These are phyloP conservation scores for Chlorella sp. DNA, from an alignment of 139 green algal species.

Conservation along the genomic window DNA sequence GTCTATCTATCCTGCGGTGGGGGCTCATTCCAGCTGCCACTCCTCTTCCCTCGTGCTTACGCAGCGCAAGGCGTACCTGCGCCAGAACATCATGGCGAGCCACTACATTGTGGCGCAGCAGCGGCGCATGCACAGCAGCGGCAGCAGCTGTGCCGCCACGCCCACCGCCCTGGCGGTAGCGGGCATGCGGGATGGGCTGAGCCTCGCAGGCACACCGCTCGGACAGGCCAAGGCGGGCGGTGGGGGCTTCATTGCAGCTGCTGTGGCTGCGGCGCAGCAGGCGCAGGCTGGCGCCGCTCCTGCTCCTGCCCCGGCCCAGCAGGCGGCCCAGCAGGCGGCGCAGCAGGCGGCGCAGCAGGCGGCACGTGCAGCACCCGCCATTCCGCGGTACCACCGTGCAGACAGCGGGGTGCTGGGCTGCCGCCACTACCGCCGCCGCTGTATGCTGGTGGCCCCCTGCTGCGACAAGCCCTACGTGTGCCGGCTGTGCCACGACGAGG, in stretches of 20 bases:
- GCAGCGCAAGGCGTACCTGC: conserved; percentile 95
- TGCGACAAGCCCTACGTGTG: conserved; percentile 85
- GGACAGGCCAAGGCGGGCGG: not conserved
- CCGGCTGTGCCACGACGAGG: conserved; percentile 95
- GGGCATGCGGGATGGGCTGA: not conserved
- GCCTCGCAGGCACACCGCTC: not conserved
- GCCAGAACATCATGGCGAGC: conserved; percentile 96
- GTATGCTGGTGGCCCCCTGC: conserved; percentile 89
- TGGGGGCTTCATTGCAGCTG: not conserved
- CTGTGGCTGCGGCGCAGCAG: conserved; percentile 12
- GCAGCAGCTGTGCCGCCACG: conserved; percentile 36
- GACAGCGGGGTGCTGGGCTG: conserved; percentile 61
- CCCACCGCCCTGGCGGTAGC: conserved; percentile 5
- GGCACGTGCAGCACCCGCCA: not conserved
- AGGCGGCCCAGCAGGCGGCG: conserved; percentile 1
- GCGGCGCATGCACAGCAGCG: conserved; percentile 62
- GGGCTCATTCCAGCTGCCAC: not conserved
- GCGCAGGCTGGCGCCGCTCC: no score
- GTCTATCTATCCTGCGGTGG: no score
- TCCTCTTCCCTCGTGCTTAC: not conserved
- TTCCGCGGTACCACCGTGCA: conserved; percentile 54
- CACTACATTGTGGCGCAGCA: conserved; percentile 88
- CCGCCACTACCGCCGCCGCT: conserved; percentile 67
- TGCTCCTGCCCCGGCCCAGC: no score
- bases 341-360: not conserved